phyloP scores from a whole-genome alignment of 805 yeast species.

The Priceomyces carsonii region DNA sequence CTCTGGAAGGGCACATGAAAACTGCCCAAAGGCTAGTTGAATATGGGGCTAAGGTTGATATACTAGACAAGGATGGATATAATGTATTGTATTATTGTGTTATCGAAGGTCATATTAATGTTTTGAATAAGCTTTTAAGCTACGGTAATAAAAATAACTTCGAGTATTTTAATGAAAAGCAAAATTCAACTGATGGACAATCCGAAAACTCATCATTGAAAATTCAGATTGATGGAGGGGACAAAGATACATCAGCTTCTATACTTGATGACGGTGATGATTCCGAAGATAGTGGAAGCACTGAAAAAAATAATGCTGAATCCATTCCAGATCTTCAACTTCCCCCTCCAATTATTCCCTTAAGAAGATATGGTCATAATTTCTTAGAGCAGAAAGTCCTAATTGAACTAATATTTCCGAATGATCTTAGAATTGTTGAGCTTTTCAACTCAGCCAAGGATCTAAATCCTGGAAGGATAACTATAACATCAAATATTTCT shows the following conservation, averaged over 20 bases:
- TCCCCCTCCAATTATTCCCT: constrained; percentile 95
- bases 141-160: constrained; percentile 28
- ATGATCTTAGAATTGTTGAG: constrained; percentile 45
- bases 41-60: constrained; percentile 66
- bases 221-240: too few species aligned
- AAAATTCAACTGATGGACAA: too few species aligned
- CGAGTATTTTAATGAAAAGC: constrained; percentile 1
- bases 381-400: constrained; percentile 88
- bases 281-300: constrained; percentile 40
- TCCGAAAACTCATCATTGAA: too few species aligned
- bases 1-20: constrained; percentile 74
- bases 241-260: constrained; percentile 17
- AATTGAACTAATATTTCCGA: constrained; percentile 70
- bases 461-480: constrained; percentile 74
- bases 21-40: constrained; percentile 72
- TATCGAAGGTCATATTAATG: constrained; percentile 91
- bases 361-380: constrained; percentile 93
- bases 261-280: constrained; percentile 31
- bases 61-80: constrained; percentile 77
- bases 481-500: constrained; percentile 71
- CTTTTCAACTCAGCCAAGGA: constrained; percentile 44
- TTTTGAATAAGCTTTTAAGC: constrained; percentile 65
- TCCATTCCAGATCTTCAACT: constrained; percentile 85
- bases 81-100: constrained; percentile 87
- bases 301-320: constrained; percentile 48